Conservation (phyloP, 2,329 filamentous ascomycete species). For the Exophiala oligosperma region DNA sequence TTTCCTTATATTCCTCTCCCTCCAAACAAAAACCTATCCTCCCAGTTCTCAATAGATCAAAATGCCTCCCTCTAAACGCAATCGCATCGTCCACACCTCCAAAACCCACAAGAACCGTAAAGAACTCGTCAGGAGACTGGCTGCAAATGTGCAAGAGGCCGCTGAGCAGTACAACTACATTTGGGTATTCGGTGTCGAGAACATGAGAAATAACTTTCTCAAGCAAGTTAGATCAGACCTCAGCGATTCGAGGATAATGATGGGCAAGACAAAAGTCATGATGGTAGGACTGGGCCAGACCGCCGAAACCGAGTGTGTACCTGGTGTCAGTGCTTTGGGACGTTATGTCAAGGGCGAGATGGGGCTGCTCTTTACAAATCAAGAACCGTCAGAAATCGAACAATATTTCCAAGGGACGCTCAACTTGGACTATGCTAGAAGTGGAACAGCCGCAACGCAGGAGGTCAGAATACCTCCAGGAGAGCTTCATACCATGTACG, state of each 20-base stretch:
- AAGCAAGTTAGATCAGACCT: conserved; percentile 40
- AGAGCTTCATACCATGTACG: conserved; percentile 67
- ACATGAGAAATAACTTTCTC: conserved; percentile 88
- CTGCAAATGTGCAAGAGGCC: conserved; percentile 81
- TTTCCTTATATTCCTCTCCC: neutral
- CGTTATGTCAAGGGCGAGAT: conserved; percentile 76
- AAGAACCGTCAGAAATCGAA: conserved; percentile 64
- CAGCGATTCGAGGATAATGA: conserved; percentile 68
- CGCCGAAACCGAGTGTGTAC: conserved; percentile 75
- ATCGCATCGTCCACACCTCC: conserved; percentile 84
- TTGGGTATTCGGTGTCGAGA: conserved; percentile 91
- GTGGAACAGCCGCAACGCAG: conserved; percentile 72
- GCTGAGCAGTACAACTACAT: conserved; percentile 84
- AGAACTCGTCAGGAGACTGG: conserved; percentile 82
- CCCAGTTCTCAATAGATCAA: neutral
- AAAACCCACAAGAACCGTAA: conserved; percentile 88
- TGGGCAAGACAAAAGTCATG: conserved; percentile 99
- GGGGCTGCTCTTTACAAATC: conserved; percentile 87
- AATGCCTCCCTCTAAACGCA: conserved; percentile 97
- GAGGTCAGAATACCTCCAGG: conserved; percentile 80
- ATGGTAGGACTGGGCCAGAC: conserved; percentile 83
- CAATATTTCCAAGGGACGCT: conserved; percentile 71
- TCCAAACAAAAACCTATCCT: neutral
- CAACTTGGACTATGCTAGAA: conserved; percentile 86
- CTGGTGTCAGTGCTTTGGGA: conserved; percentile 70